phyloP scores from a whole-genome alignment of 1,284 basidiomycete species.

The Bjerkandera adusta region DNA sequence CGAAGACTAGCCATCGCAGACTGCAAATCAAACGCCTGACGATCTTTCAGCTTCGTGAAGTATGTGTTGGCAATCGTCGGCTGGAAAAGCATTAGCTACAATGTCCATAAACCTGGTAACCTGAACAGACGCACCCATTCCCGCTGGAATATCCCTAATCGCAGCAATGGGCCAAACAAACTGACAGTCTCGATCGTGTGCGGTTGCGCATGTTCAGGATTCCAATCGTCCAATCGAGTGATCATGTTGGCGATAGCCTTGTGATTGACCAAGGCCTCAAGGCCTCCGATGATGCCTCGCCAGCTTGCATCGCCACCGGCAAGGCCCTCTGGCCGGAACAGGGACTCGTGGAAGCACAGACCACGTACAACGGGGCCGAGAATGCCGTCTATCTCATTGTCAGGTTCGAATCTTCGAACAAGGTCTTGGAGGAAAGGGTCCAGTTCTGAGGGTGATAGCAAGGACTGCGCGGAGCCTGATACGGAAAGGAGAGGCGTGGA shows the following conservation, averaged over 20 bases:
- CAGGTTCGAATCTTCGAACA: conserved; percentile 60
- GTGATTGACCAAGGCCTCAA: conserved; percentile 79
- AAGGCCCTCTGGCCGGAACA: conserved; percentile 63
- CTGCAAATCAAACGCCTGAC: conserved; percentile 73
- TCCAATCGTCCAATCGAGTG: conserved; percentile 71
- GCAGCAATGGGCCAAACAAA: conserved; percentile 79
- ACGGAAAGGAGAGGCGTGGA: conserved; percentile 60
- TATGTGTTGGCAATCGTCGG: conserved; percentile 76
- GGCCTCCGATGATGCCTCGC: conserved; percentile 82
- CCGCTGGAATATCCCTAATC: conserved; percentile 79
- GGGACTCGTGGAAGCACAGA: conserved; percentile 60
- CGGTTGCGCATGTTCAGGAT: conserved; percentile 56
- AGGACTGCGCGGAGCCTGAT: conserved; percentile 37
- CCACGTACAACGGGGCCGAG: conserved; percentile 53
- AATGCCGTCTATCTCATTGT: conserved; percentile 39
- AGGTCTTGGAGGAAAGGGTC: conserved; percentile 74
- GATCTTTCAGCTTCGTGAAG: conserved; percentile 82
- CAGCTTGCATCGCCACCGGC: conserved; percentile 73
- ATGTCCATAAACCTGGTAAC: not conserved
- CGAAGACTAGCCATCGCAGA: conserved; percentile 83
- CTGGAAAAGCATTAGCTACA: conserved; percentile 38
- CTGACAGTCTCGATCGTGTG: conserved; percentile 61
- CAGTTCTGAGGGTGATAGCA: conserved; percentile 53
- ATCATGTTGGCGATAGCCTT: conserved; percentile 85
- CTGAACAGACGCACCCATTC: conserved; percentile 71